Evolutionary conservation across 169 alveolate genomes (phyloP).

Genomic region (Babesia divergens): DNA sequence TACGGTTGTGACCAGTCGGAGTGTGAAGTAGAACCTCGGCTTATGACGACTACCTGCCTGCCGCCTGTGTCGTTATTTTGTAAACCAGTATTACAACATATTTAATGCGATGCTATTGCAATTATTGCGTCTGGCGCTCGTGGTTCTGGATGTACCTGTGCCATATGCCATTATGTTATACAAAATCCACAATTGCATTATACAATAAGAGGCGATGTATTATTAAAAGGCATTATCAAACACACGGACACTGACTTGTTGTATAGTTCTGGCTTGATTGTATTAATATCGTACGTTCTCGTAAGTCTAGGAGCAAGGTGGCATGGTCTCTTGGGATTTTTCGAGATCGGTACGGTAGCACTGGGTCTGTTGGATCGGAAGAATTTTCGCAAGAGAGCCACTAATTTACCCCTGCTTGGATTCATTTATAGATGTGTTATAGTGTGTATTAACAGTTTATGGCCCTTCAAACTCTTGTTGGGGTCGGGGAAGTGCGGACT

Average conservation of each 20-base stretch:
- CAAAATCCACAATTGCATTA: not conserved
- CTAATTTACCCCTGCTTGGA: slow-evolving; percentile 59
- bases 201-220: too few species aligned
- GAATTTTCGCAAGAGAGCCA: slow-evolving; percentile 45
- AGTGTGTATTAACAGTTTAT: not conserved
- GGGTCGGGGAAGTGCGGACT: not conserved
- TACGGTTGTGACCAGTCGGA: too few species aligned
- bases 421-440: slow-evolving; percentile 27
- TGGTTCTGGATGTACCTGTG: slow-evolving; percentile 40
- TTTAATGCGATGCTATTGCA: too few species aligned
- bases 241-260: not conserved
- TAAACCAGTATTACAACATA: too few species aligned
- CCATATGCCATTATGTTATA: not conserved
- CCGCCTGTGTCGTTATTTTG: too few species aligned
- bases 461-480: not conserved
- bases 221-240: not conserved
- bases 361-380: slow-evolving; percentile 51
- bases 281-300: slow-evolving; percentile 24
- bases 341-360: slow-evolving; percentile 29
- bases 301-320: slow-evolving; percentile 53
- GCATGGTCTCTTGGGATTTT: slow-evolving; percentile 57
- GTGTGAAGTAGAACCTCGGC: too few species aligned
- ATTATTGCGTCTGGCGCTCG: not conserved
- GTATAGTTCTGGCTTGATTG: slow-evolving; percentile 26
- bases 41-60: too few species aligned